phyloP scores from a whole-genome alignment of 352 stramenopile genomes.

The Blastocystis hominis region DNA sequence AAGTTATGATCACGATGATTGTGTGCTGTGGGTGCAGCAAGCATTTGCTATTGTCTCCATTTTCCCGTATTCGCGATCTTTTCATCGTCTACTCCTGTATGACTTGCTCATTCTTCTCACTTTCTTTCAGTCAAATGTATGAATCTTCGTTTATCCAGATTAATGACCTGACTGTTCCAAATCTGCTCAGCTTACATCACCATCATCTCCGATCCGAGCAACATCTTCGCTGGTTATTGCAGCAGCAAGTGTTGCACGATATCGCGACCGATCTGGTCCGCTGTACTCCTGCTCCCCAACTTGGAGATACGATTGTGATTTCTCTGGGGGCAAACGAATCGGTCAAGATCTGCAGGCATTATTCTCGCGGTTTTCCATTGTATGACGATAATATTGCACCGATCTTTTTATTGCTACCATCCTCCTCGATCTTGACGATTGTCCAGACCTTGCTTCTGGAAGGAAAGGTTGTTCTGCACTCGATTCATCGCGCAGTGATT shows the following conservation, averaged over 20 bases:
- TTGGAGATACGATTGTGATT: constrained; percentile 12
- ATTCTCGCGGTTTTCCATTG: constrained; percentile 30
- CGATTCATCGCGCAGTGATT: neutral
- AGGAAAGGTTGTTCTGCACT: neutral
- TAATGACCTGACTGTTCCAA: neutral
- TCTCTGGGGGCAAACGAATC: neutral
- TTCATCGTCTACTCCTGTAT: neutral
- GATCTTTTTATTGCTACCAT: neutral
- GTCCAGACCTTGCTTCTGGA: neutral
- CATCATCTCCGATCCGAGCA: neutral
- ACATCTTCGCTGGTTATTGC: neutral
- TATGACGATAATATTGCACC: constrained; percentile 47
- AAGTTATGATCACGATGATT: neutral
- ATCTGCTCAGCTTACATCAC: neutral
- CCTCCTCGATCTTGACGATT: neutral
- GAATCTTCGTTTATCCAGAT: neutral
- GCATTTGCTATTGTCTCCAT: neutral
- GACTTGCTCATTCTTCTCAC: too few relatives aligned
- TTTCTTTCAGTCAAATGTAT: neutral
- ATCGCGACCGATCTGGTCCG: neutral
- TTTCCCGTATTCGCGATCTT: constrained; percentile 12
- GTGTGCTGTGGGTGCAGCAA: neutral
- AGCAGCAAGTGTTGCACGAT: neutral
- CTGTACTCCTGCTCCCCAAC: constrained; percentile 1
- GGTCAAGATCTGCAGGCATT: neutral